Evolutionary conservation across 2,329 filamentous ascomycete genomes (phyloP).

Genomic region (Geosmithia flava): DNA sequence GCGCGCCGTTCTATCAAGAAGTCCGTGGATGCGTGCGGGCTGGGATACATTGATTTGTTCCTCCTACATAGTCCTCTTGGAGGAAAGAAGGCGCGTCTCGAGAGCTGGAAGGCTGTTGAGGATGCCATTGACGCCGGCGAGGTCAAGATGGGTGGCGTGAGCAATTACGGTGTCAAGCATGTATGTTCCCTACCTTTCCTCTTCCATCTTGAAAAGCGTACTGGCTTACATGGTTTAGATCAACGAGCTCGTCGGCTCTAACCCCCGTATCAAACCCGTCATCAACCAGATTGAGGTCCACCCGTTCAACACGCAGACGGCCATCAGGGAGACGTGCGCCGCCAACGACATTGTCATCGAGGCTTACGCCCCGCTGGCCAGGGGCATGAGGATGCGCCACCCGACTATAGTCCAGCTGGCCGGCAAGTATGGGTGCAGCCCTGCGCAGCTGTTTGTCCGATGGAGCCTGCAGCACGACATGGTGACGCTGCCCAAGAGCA

Average conservation of each 20-base stretch:
- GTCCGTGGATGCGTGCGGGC: slow-evolving; percentile 50
- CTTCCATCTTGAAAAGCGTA: background rate
- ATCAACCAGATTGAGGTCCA: slow-evolving; percentile 78
- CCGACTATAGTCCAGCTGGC: slow-evolving; percentile 48
- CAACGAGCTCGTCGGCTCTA: slow-evolving; percentile 53
- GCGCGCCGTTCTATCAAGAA: slow-evolving; percentile 54
- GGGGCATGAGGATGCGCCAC: slow-evolving; percentile 58
- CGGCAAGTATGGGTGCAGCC: slow-evolving; percentile 56
- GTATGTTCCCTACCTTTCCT: slow-evolving; percentile 28
- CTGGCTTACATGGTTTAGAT: too few relatives aligned
- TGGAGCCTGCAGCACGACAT: slow-evolving; percentile 69
- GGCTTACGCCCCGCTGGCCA: slow-evolving; percentile 68
- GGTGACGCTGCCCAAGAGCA: slow-evolving; percentile 64
- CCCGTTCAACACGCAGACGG: slow-evolving; percentile 64
- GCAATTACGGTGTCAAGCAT: slow-evolving; percentile 67
- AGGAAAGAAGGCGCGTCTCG: slow-evolving; percentile 51
- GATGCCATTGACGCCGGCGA: slow-evolving; percentile 64
- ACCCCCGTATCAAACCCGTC: slow-evolving; percentile 49
- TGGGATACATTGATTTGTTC: slow-evolving; percentile 71
- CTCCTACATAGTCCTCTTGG: slow-evolving; percentile 71
- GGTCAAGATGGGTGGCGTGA: slow-evolving; percentile 59
- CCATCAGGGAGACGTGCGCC: slow-evolving; percentile 55
- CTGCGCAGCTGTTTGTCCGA: slow-evolving; percentile 62
- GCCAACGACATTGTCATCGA: slow-evolving; percentile 58
- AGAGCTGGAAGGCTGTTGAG: slow-evolving; percentile 66